Evolutionary conservation across 257 asterid species (phyloP).

Genomic region (Capsicum rhomboideum): DNA sequence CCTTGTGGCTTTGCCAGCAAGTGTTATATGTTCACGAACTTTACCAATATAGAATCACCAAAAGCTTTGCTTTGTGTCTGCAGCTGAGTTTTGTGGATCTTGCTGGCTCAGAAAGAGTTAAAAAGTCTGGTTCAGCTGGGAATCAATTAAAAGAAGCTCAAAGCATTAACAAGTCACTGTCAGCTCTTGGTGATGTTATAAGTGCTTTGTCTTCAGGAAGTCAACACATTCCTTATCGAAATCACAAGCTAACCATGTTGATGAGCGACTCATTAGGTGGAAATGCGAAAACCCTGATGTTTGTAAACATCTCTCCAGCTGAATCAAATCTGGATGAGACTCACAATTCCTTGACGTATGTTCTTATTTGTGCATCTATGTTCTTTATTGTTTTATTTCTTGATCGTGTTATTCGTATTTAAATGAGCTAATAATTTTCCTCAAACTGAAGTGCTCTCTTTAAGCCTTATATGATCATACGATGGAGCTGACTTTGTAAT

Average conservation of each 20-base stretch:
- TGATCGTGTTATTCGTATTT: background rate
- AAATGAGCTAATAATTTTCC: background rate
- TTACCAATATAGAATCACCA: background rate
- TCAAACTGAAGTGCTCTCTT: background rate
- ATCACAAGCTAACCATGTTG: constrained; percentile 94
- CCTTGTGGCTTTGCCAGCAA: background rate
- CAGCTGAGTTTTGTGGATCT: constrained; percentile 98
- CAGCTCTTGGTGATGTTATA: constrained; percentile 96
- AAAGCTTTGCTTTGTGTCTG: background rate
- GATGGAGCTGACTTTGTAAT: background rate
- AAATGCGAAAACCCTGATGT: constrained; percentile 93
- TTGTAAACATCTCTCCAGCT: constrained; percentile 87
- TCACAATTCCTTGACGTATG: constrained; percentile 85
- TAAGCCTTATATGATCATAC: background rate
- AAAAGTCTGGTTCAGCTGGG: constrained; percentile 92
- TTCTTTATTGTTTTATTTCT: background rate
- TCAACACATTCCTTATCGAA: constrained; percentile 94
- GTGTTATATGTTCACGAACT: background rate
- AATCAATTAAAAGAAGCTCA: constrained; percentile 90
- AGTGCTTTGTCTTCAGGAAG: constrained; percentile 77
- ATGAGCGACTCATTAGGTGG: constrained; percentile 99
- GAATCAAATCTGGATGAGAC: constrained; percentile 92
- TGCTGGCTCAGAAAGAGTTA: constrained; percentile 95
- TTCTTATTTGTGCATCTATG: background rate
- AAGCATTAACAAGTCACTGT: constrained; percentile 91